Conservation (phyloP, 352 stramenopile genomes). For the Pythium brassicae region DNA sequence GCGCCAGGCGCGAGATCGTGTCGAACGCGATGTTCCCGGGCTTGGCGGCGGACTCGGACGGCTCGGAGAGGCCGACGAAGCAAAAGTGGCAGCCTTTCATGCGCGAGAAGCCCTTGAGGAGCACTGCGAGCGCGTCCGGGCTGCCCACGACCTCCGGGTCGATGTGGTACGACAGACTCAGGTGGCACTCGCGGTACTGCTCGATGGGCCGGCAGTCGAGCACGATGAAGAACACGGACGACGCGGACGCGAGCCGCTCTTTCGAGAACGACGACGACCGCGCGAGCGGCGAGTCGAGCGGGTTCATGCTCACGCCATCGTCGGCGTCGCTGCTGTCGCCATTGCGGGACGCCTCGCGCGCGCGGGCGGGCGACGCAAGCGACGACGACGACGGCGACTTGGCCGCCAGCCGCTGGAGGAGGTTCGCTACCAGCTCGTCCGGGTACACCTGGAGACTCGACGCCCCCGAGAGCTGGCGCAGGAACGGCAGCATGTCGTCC, state of each 20-base stretch:
- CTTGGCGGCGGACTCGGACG: conserved; percentile 14
- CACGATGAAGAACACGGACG: conserved; percentile 74
- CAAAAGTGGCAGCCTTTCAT: conserved; percentile 91
- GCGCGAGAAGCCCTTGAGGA: conserved; percentile 74
- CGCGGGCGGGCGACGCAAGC: neutral
- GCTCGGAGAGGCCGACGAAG: conserved; percentile 66
- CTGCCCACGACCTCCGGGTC: conserved; percentile 70
- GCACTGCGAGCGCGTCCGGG: conserved; percentile 62
- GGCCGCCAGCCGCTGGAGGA: conserved; percentile 47
- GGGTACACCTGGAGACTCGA: conserved; percentile 84
- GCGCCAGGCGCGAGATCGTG: conserved; percentile 48
- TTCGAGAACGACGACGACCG: conserved; percentile 28
- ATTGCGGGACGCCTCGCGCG: neutral
- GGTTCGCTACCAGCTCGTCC: conserved; percentile 75
- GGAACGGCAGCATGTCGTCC: conserved; percentile 57
- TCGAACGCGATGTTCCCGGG: conserved; percentile 39
- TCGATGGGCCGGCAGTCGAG: conserved; percentile 74
- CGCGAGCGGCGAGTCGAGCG: conserved; percentile 25
- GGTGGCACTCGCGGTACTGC: conserved; percentile 74
- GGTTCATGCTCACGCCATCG: conserved; percentile 21
- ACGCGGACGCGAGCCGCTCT: conserved; percentile 28
- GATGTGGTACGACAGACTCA: conserved; percentile 86
- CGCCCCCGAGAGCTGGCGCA: conserved; percentile 60
- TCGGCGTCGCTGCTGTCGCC: neutral
- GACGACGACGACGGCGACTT: conserved; percentile 2